Evolutionary conservation across 2,329 filamentous ascomycete species (phyloP).

Genomic region (Chrysosporium queenslandicum): DNA sequence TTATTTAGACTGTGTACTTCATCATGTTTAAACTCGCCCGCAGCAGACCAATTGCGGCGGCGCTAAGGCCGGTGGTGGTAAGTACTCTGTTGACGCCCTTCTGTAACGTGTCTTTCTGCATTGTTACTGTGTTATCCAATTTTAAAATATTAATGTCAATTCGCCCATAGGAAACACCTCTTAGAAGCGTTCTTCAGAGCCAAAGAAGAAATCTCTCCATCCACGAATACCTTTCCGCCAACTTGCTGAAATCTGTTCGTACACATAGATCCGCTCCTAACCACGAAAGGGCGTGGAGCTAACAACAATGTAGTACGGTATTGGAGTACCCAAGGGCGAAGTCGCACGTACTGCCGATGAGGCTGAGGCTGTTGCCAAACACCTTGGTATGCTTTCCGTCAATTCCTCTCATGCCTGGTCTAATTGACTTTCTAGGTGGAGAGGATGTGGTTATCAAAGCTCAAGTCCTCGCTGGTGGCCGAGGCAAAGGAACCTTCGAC

Average conservation of each 20-base stretch:
- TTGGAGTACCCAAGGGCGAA: constrained; percentile 81
- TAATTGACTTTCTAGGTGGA: constrained; percentile 41
- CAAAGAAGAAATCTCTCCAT: constrained; percentile 87
- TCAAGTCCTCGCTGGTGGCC: constrained; percentile 92
- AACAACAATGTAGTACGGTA: constrained; percentile 60
- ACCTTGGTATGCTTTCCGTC: constrained; percentile 54
- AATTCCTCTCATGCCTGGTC: constrained; percentile 11
- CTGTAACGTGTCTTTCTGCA: not conserved
- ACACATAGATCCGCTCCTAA: constrained; percentile 6
- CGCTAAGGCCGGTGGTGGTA: constrained; percentile 69
- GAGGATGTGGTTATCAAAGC: constrained; percentile 99
- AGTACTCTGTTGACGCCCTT: constrained; percentile 25
- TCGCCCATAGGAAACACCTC: constrained; percentile 44
- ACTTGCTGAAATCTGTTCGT: constrained; percentile 63
- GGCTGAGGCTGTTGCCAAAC: constrained; percentile 82
- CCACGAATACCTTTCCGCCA: constrained; percentile 95
- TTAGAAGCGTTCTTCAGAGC: constrained; percentile 51
- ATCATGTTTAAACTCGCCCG: constrained; percentile 83
- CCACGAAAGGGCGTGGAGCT: not conserved
- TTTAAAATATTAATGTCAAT: constrained; percentile 31
- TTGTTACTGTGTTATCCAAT: not conserved
- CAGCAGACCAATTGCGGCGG: constrained; percentile 68
- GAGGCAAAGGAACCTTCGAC: constrained; percentile 96
- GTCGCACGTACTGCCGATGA: constrained; percentile 76
- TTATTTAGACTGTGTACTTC: constrained; percentile 22